These are phyloP conservation scores for Solanum aculeatissimum DNA, from an alignment of 305 asterid species.

Conservation along the genomic window DNA sequence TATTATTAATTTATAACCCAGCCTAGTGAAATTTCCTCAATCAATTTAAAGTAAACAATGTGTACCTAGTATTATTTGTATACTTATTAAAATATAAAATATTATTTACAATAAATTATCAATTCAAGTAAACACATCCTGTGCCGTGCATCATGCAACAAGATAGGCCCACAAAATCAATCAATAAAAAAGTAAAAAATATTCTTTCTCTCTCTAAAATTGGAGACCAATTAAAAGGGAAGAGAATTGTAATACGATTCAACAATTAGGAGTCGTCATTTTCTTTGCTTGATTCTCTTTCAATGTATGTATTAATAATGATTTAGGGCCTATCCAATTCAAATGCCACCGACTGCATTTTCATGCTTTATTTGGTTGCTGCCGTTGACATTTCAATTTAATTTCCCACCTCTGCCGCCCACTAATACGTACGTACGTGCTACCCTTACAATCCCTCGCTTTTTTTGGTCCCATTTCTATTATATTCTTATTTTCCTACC, in stretches of 20 bases:
- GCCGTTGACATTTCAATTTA: neutral
- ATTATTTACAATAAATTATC: too few species aligned
- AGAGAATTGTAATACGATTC: neutral
- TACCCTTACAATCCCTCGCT: neutral
- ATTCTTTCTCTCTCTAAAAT: neutral
- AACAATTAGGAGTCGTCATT: neutral
- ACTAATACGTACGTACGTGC: neutral
- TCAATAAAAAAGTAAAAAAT: neutral
- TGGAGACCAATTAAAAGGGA: neutral
- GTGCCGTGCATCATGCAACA: neutral
- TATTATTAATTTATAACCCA: too few species aligned
- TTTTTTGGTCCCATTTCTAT: neutral
- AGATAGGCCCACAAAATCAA: neutral
- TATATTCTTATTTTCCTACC: too few species aligned
- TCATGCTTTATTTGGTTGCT: neutral
- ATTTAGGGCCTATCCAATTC: neutral
- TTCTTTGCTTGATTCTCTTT: neutral
- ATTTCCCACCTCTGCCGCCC: neutral
- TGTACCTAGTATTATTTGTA: too few species aligned
- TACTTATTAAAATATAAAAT: too few species aligned
- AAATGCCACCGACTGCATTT: neutral
- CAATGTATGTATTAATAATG: neutral
- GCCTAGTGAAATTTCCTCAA: too few species aligned
- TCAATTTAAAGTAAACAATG: too few species aligned
- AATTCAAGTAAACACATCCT: too few species aligned